A percentile compares a stretch with the other conserved stretches of the same genome.
These are phyloP conservation scores for Debaryomyces fabryi DNA, from an alignment of 1,139 yeast genomes.

Conservation along the genomic window DNA sequence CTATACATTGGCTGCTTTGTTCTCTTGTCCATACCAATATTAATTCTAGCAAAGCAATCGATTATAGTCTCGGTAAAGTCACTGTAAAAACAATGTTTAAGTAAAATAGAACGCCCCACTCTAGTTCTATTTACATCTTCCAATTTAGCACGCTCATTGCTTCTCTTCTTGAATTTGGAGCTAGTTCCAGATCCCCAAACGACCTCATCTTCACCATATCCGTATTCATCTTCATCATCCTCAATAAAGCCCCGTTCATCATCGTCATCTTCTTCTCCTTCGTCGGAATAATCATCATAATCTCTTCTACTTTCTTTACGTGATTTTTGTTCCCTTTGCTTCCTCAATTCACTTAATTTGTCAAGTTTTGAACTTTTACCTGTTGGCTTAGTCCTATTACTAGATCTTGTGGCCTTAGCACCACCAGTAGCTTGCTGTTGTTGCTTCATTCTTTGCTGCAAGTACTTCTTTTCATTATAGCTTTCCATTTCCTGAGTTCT, in stretches of 20 bases:
- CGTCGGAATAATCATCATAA: conserved; percentile 40
- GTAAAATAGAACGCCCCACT: conserved; percentile 75
- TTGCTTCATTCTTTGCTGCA: conserved; percentile 76
- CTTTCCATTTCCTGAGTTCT: conserved; percentile 91
- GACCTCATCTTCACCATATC: conserved; percentile 48
- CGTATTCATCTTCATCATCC: conserved; percentile 41
- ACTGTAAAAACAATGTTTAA: conserved; percentile 79
- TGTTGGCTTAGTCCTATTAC: conserved; percentile 32
- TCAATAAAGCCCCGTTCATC: conserved; percentile 38
- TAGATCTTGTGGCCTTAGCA: conserved; percentile 26
- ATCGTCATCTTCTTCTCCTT: conserved; percentile 40
- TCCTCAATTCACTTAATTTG: conserved; percentile 79
- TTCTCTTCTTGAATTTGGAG: conserved; percentile 28
- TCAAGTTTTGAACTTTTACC: conserved; percentile 40
- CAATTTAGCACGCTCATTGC: conserved; percentile 41
- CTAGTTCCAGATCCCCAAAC: conserved; percentile 52
- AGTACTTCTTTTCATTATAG: conserved; percentile 76
- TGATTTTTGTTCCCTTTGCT: conserved; percentile 73
- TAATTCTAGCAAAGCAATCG: conserved; percentile 81
- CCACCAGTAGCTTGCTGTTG: conserved; percentile 39
- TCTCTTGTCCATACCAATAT: conserved; percentile 69
- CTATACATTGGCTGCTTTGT: conserved; percentile 73
- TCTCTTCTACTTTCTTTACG: conserved; percentile 34
- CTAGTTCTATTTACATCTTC: conserved; percentile 70
- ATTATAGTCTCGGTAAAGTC: conserved; percentile 69